phyloP scores from a whole-genome alignment of 1,284 basidiomycete genomes.

The Erythrobasidium hasegawianum region DNA sequence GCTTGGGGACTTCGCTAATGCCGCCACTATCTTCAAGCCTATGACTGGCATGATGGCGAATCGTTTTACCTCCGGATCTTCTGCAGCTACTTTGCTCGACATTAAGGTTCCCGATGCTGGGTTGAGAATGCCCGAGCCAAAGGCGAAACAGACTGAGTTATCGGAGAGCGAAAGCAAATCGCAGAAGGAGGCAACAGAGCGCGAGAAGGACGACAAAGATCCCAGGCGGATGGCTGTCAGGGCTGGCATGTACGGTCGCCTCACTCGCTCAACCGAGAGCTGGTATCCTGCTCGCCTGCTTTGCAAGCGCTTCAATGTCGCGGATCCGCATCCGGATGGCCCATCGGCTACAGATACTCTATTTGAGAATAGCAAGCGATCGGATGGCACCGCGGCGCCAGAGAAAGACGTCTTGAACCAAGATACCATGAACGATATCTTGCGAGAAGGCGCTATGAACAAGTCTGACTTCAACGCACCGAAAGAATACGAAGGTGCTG shows the following conservation, averaged over 20 bases:
- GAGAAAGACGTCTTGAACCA: constrained; percentile 37
- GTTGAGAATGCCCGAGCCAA: constrained; percentile 4
- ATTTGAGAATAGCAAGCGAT: background rate
- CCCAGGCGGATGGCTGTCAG: constrained; percentile 65
- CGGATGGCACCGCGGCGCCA: constrained; percentile 19
- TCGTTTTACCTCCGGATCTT: constrained; percentile 69
- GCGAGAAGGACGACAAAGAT: constrained; percentile 51
- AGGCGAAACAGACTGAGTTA: constrained; percentile 44
- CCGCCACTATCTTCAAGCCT: constrained; percentile 85
- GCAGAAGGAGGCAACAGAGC: constrained; percentile 49
- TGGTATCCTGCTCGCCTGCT: constrained; percentile 79
- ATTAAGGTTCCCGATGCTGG: constrained; percentile 27
- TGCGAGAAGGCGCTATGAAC: constrained; percentile 16
- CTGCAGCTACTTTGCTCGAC: constrained; percentile 54
- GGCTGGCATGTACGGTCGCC: constrained; percentile 77
- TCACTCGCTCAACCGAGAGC: constrained; percentile 68
- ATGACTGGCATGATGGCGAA: constrained; percentile 90
- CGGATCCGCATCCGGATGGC: constrained; percentile 67
- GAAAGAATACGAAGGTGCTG: no score
- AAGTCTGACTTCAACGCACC: background rate
- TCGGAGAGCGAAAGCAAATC: constrained; percentile 41
- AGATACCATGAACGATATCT: constrained; percentile 39
- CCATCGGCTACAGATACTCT: constrained; percentile 37
- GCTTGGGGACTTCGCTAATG: constrained; percentile 76
- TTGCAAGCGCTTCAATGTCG: constrained; percentile 91